Percentiles rank a stretch among this genome's conserved stretches.
Evolutionary conservation across 2,329 filamentous ascomycete species (phyloP).

Genomic region (Sporothrix variecibatus): DNA sequence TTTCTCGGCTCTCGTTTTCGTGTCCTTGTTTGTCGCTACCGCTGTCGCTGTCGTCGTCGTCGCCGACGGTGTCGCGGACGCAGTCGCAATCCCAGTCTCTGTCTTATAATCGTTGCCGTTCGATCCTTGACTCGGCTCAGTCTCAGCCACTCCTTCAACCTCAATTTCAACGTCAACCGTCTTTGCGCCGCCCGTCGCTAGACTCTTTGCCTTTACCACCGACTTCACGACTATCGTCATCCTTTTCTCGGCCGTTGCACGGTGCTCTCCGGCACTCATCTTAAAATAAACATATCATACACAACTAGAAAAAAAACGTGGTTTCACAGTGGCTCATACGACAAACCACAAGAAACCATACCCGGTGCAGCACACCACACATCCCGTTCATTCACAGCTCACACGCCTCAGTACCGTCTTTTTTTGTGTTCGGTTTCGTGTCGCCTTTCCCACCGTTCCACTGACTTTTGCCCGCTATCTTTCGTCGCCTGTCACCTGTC

Average conservation of each 20-base stretch:
- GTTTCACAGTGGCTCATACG: constrained; percentile 2
- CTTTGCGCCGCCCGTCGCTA: neutral
- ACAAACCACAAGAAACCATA: neutral
- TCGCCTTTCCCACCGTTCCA: constrained; percentile 1
- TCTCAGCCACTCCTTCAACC: neutral
- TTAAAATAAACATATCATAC: neutral
- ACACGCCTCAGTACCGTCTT: neutral
- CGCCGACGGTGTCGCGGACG: constrained; percentile 7
- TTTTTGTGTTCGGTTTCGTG: constrained; percentile 2
- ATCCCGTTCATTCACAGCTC: neutral
- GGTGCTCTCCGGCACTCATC: neutral
- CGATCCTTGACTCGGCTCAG: neutral
- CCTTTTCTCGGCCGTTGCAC: constrained; percentile 8
- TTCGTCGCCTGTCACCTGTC: neutral
- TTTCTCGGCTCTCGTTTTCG: constrained; percentile 11
- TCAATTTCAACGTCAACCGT: neutral
- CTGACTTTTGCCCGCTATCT: neutral
- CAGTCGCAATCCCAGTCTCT: neutral
- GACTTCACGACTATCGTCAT: neutral
- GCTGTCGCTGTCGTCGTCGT: neutral
- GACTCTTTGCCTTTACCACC: neutral
- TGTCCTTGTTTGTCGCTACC: neutral
- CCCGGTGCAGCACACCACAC: neutral
- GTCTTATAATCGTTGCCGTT: neutral
- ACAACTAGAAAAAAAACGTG: neutral